Evolutionary conservation across 2,329 filamentous ascomycete species (phyloP), one percentile per base, ranked within the genome.

Genomic region (Colletotrichum tamarilloi): DNA sequence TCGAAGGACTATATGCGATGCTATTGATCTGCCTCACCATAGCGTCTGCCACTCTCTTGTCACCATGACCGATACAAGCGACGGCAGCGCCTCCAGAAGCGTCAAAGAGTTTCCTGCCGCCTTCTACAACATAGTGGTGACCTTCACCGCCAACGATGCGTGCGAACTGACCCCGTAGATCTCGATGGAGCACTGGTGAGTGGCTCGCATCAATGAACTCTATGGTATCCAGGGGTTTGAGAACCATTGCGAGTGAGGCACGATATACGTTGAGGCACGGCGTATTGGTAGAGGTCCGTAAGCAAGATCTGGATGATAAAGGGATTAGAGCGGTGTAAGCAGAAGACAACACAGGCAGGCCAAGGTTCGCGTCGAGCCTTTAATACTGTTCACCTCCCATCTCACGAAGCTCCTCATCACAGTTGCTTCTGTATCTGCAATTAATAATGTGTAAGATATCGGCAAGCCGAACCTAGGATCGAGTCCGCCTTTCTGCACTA

Each of bases 1-100:
- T 77, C 5, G 84, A 84, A 55, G 84, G 80, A 62, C 83, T 84
- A 42, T 81, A 82, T 60, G 77, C 75, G 12, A 81, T 68, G 19
- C 75, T 72, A 22, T 74, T 62, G 3, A 80, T 67, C 66, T 82
- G 81, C 6, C 75, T 65, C 14, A 77, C 32, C 53, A 82, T 78
- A 19, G 80, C 81, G 8, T 76, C 73, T 16, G 76, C 76, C 22
- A 82, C 78, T 24, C 76, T 75, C 7, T 69, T 35, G 56, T 82
- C 74, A 14, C 77, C 77, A 62, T 82, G 80, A 3, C 81, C 81
- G 5, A 82, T 70, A 64, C 77, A 79, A 7, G 81, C 77, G 6
- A 82, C 81, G 1, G 82, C 81, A 1, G 82, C 80, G 14, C 82
- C 82, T 62, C 80, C 77, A 56, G 78, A 81, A 9, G 81, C 81